These are phyloP conservation scores for Cyclanthera cordifolia DNA, from an alignment of 306 rosid species.

Conservation along the genomic window DNA sequence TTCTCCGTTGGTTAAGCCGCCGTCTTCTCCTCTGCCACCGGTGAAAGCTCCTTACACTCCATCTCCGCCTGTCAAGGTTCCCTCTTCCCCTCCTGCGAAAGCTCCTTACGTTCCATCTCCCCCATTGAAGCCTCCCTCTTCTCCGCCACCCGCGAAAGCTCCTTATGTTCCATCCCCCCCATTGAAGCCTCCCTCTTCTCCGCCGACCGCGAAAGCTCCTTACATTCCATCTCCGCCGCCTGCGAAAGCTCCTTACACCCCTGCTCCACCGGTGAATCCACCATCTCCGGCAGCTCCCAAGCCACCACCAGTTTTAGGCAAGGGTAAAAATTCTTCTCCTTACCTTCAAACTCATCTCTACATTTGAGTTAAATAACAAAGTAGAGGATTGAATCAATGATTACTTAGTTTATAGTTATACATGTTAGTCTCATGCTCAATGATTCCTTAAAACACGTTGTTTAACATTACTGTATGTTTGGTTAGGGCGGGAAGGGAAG, in stretches of 20 bases:
- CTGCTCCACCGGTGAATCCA: conserved; percentile 7
- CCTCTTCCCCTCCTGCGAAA: conserved; percentile 4
- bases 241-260: neutral
- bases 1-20: conserved; percentile 10
- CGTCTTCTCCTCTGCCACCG: conserved; percentile 12
- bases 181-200: neutral
- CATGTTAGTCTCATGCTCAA: too few species aligned
- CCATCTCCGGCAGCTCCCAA: conserved; percentile 16
- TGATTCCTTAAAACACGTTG: too few species aligned
- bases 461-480: too few species aligned
- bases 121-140: conserved; percentile 11
- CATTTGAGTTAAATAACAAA: too few species aligned
- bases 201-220: neutral
- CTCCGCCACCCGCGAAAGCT: conserved; percentile 5
- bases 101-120: conserved; percentile 12
- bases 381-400: too few species aligned
- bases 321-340: neutral
- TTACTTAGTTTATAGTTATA: too few species aligned
- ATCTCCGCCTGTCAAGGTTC: neutral
- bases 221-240: neutral
- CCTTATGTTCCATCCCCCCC: conserved; percentile 18
- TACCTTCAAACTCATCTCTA: neutral
- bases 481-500: too few species aligned
- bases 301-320: conserved; percentile 15
- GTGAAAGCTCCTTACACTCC: conserved; percentile 1